phyloP scores from a whole-genome alignment of 805 yeast species.

The Monosporozyma servazzii region DNA sequence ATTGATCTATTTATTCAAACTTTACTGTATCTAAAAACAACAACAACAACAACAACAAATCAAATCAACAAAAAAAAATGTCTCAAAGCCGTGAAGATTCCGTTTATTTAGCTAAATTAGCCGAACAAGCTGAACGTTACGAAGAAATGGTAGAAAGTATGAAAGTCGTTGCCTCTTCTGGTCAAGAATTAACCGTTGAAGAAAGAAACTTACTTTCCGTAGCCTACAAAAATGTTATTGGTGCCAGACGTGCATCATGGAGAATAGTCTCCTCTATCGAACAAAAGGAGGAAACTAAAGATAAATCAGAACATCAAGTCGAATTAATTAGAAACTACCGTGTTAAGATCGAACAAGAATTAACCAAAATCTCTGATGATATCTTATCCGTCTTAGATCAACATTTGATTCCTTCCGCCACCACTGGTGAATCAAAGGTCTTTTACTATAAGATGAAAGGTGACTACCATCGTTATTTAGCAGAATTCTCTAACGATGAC shows the following conservation, averaged over 20 bases:
- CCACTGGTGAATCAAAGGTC: constrained; percentile 91
- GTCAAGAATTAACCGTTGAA: constrained; percentile 88
- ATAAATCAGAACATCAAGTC: constrained; percentile 74
- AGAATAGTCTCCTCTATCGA: constrained; percentile 94
- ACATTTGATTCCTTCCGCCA: constrained; percentile 85
- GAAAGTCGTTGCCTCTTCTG: constrained; percentile 91
- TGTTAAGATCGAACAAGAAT: constrained; percentile 82
- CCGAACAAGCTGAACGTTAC: constrained; percentile 97
- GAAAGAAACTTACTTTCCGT: constrained; percentile 93
- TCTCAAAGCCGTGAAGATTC: constrained; percentile 91
- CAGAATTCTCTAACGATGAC: constrained; percentile 85
- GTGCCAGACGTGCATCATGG: constrained; percentile 98
- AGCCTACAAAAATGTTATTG: constrained; percentile 94
- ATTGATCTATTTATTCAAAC: too few relatives aligned
- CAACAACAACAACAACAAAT: not conserved
- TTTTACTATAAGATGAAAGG: constrained; percentile 98
- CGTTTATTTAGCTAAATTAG: constrained; percentile 92
- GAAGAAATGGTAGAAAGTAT: constrained; percentile 97
- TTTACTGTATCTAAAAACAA: not conserved
- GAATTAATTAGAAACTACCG: constrained; percentile 84
- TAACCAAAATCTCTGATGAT: constrained; percentile 85
- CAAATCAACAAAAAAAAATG: constrained; percentile 32
- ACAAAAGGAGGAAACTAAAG: constrained; percentile 93
- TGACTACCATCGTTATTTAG: constrained; percentile 95
- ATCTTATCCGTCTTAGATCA: constrained; percentile 74